Evolutionary conservation across 257 asterid genomes (phyloP), one percentile per base, ranked within the genome.

Genomic region (Solanum acaule): DNA sequence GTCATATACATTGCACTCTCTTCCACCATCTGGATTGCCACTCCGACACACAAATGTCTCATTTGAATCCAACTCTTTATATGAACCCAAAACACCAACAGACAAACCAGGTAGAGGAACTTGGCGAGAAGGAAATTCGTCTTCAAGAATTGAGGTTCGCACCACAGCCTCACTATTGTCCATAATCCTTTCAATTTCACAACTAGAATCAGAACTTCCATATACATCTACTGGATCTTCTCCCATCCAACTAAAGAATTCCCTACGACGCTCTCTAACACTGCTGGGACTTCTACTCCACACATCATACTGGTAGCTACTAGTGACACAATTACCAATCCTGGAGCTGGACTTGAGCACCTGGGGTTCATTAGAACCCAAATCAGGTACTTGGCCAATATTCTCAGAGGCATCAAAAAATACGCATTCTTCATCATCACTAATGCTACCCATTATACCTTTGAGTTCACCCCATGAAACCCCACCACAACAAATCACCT

Each of bases 401-500:
- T 88, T 91, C 91, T 96, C 99, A 87, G 68, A 63, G 65, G 98
- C 98, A 79, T 96, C 98, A 52, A 93, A 95, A 90, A 93, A 96
- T 25, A 88, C 91, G 33, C 87, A 92, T 88, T 93, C 95, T 49
- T 89, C 95, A 18, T 86, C 91, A 12, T 89, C 90, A 73, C 90
- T 85, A 92, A 93, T 93, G 94, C 93, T 92, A 88, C 89, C 95
- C 99, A 96, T 96, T 88, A 90, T 91, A 89, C 78, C 91, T 88
- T 82, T 76, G 88, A 86, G 92, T 85, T 96, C 95, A 95, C 89
- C 94, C 96, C 98, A 94, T 96, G 91, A 88, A 90, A 89, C 90
- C 89, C 92, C 91, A 87, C 93, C 85, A 87, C 93, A 92, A 88
- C 89, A 90, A 87, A 93, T 70, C 90, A 88, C 88, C 90, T 90